Base-by-base conservation (phyloP, 305 asterid genomes). In the Fraxinus platypoda region DNA sequence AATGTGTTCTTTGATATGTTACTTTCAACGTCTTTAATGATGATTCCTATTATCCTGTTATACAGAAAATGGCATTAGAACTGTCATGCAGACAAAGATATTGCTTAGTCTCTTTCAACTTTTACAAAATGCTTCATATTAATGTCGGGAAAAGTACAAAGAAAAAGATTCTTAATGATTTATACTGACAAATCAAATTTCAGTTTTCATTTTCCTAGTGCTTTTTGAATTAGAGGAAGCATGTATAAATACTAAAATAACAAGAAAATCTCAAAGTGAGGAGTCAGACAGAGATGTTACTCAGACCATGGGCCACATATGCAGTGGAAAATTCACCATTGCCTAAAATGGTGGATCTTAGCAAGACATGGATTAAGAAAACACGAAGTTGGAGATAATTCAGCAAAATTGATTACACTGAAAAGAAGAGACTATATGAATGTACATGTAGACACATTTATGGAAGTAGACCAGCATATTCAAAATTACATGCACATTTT, bases 11-110 rank as follows among this genome's bases (percentile, higher is more conserved):
- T 92, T 76, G 94, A 77, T 80, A 95, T 94, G 85, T 87, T 89
- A 81, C 84, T 91, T 88, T 95, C 98, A 83, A 95, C 93, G 87
- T 93, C 98, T 88, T 89, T 95, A 74, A 94, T 90, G 87, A 95
- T 92, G 88, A 85, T 86, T 83, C 94, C 94, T 43, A 95, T 92
- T 76, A 97, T 90, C 93, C 99, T 97, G 92, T 85, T 43, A 87
- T 75, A 84, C 34, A 64, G 49, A 87, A 78, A 79, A 80, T 77
- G 81, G 66, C n/a, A 78, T 89, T 82, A 88, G 88, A 78, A 81
- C 74, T 37, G 15, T 74, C 66, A 54, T 82, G 79, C 38, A 52
- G n/a, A 28, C 80, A 80, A 76, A 72, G 59, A 21, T 68, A 75
- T 57, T 70, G 74, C 43, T 28, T 37, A 78, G 62, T 57, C 6